Conservation (phyloP, 371 early-diverging fungal genomes). For the Mitosporidium daphniae region DNA sequence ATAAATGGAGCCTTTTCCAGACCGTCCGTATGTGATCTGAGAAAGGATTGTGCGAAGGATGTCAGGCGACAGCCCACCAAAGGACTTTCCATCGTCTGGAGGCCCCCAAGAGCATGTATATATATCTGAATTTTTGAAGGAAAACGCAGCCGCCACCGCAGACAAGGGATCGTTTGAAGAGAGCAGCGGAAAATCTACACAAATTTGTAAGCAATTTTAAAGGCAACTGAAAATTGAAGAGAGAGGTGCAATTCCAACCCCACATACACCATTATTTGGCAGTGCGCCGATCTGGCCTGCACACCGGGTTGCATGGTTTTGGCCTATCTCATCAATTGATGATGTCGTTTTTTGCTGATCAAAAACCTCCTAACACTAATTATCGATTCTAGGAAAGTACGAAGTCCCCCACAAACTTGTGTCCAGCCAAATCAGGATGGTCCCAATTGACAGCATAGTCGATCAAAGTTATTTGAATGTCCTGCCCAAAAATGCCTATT, state of each 20-base stretch:
- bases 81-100: conserved; percentile 39
- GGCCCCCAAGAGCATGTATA: conserved; percentile 85
- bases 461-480: too few relatives aligned
- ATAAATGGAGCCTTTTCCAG: conserved; percentile 41
- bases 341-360: too few relatives aligned
- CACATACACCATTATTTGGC: conserved; percentile 36
- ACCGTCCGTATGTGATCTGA: conserved; percentile 39
- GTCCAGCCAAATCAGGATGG: too few relatives aligned
- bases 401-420: too few relatives aligned
- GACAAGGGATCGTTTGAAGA: too few relatives aligned
- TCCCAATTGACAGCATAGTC: too few relatives aligned
- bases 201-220: too few relatives aligned
- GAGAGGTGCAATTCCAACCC: conserved; percentile 64
- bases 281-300: conserved; percentile 78
- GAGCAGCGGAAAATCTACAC: too few relatives aligned
- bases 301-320: conserved; percentile 76
- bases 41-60: conserved; percentile 35
- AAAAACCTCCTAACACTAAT: too few relatives aligned
- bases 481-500: too few relatives aligned
- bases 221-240: conserved; percentile 50
- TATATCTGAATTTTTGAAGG: conserved; percentile 40
- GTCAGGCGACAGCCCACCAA: conserved; percentile 42
- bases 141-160: conserved; percentile 47
- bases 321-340: too few relatives aligned
- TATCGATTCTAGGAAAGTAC: too few relatives aligned